Evolutionary conservation across 805 yeast genomes (phyloP).

Genomic region (Lipomyces mesembrius): DNA sequence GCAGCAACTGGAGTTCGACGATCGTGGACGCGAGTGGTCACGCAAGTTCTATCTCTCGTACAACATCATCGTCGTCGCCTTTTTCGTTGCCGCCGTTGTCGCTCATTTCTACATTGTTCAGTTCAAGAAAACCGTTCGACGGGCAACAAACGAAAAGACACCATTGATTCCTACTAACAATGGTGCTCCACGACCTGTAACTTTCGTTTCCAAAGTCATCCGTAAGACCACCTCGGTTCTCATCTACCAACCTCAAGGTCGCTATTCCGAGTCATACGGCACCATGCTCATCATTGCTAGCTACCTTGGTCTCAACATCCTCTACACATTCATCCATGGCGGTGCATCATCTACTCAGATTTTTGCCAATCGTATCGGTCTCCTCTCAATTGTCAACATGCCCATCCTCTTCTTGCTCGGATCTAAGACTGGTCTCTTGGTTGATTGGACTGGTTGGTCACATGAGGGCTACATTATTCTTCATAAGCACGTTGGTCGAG

Average conservation of each 20-base stretch:
- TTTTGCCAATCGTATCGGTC: slow-evolving; percentile 37
- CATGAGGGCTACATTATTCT: slow-evolving; percentile 38
- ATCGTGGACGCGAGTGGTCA: slow-evolving; percentile 38
- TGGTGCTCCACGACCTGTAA: slow-evolving; percentile 28
- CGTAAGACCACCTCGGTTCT: slow-evolving; percentile 30
- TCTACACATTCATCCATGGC: slow-evolving; percentile 35
- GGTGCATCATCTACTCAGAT: slow-evolving; percentile 37
- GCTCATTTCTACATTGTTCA: slow-evolving; percentile 36
- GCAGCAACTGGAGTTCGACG: slow-evolving; percentile 37
- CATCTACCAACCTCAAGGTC: slow-evolving; percentile 35
- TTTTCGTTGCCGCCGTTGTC: slow-evolving; percentile 33
- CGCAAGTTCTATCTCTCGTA: slow-evolving; percentile 36
- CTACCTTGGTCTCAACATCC: slow-evolving; percentile 34
- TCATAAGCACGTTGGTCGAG: slow-evolving; percentile 38
- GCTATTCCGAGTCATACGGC: slow-evolving; percentile 36
- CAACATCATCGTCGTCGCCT: slow-evolving; percentile 38
- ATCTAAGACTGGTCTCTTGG: slow-evolving; percentile 37
- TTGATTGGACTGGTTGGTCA: slow-evolving; percentile 38
- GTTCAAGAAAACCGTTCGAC: slow-evolving; percentile 37
- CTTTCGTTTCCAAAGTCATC: slow-evolving; percentile 13
- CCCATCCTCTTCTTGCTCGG: slow-evolving; percentile 38
- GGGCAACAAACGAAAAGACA: slow-evolving; percentile 29
- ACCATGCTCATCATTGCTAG: slow-evolving; percentile 34
- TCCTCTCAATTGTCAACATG: slow-evolving; percentile 38
- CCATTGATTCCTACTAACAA: slow-evolving; percentile 28